Percentiles rank a stretch among this genome's conserved stretches.
Conservation (phyloP, 768 basidiomycete species). For the Rickenella mellea region DNA sequence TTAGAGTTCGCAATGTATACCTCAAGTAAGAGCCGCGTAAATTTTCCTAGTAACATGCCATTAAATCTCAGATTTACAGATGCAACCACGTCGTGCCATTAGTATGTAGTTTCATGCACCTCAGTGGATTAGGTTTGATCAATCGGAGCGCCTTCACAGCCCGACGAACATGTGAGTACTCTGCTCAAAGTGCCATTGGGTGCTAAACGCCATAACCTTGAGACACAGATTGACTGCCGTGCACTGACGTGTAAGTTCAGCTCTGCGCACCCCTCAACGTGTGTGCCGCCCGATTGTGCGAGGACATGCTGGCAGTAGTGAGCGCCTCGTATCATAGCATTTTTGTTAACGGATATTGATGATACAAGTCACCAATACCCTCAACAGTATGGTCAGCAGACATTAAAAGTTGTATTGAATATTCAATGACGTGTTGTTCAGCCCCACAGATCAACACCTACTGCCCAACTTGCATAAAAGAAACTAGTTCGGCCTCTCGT, state of each 20-base stretch:
- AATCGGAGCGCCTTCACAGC: too few species aligned
- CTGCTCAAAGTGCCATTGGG: not conserved
- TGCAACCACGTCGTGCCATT: slow-evolving; percentile 45
- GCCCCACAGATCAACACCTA: slow-evolving; percentile 11
- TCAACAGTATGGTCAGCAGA: slow-evolving; percentile 7
- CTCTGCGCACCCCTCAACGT: slow-evolving; percentile 39
- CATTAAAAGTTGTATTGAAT: not conserved
- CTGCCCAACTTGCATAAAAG: slow-evolving; percentile 8
- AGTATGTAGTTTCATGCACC: slow-evolving; percentile 34
- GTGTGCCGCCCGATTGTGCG: slow-evolving; percentile 41
- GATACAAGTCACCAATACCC: slow-evolving; percentile 7
- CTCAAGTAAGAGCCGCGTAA: slow-evolving; percentile 28
- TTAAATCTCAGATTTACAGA: slow-evolving; percentile 20
- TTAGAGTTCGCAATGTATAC: slow-evolving; percentile 49
- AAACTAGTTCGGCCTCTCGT: too few species aligned
- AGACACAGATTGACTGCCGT: slow-evolving; percentile 50
- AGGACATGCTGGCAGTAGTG: slow-evolving; percentile 67
- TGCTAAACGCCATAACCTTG: not conserved
- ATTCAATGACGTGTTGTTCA: not conserved
- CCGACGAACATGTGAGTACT: slow-evolving; percentile 44
- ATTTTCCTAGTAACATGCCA: not conserved
- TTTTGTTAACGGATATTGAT: not conserved
- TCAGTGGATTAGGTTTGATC: too few species aligned
- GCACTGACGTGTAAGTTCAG: slow-evolving; percentile 56
- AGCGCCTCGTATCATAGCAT: slow-evolving; percentile 15